phyloP scores from a whole-genome alignment of 805 yeast genomes.

The Saturnispora mendoncae region DNA sequence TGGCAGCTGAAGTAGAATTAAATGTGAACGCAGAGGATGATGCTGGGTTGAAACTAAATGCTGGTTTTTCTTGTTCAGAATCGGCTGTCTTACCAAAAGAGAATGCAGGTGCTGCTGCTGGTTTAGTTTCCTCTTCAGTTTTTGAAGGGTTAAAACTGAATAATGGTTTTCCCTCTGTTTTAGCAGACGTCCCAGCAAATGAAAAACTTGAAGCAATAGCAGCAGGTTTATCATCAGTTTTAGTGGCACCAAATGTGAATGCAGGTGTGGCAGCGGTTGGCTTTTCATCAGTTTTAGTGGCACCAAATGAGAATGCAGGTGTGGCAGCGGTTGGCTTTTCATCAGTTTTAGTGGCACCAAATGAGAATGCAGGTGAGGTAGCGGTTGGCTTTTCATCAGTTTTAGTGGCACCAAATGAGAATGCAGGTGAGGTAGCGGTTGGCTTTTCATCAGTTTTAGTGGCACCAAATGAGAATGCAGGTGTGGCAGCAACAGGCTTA shows the following conservation, averaged over 20 bases:
- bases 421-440: conserved; percentile 1
- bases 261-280: conserved; percentile 5
- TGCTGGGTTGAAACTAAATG: neutral
- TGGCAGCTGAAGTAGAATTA: conserved; percentile 9
- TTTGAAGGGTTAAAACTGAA: neutral
- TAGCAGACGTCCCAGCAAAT: neutral
- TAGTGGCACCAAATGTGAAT: conserved; percentile 14
- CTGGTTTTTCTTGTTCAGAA: neutral
- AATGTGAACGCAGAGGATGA: conserved; percentile 12
- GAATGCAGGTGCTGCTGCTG: conserved; percentile 4
- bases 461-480: conserved; percentile 15
- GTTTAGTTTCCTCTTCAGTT: conserved; percentile 4
- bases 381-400: conserved; percentile 11
- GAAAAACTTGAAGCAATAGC: conserved; percentile 1
- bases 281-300: conserved; percentile 5
- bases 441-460: conserved; percentile 12
- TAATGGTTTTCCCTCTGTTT: neutral
- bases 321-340: conserved; percentile 6
- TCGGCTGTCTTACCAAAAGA: conserved; percentile 7
- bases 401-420: neutral
- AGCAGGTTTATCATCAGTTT: conserved; percentile 8
- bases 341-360: conserved; percentile 6
- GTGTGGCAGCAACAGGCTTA: conserved; percentile 2
- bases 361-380: conserved; percentile 10
- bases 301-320: neutral